Conservation (phyloP, 495 filamentous ascomycete genomes). For the Talaromyces trachyspermus region DNA sequence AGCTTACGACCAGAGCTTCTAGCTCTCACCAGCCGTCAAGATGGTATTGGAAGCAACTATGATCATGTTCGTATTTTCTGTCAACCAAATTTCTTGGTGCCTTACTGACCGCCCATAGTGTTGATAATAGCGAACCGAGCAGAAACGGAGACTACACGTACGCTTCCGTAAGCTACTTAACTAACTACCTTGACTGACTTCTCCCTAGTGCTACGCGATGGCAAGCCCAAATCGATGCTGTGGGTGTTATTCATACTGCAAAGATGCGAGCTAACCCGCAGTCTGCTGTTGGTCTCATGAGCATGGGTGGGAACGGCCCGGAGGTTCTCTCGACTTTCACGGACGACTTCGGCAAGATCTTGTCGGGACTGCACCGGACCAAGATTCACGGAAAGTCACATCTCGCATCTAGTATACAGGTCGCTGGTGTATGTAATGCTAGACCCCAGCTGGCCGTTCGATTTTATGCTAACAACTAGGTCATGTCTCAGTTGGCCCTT, state of each 20-base stretch:
- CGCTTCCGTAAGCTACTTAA: conserved; percentile 10
- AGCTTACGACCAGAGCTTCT: conserved; percentile 2
- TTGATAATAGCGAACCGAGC: conserved; percentile 97
- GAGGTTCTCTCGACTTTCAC: conserved; percentile 96
- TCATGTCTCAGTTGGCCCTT: conserved; percentile 69
- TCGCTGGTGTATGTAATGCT: conserved; percentile 68
- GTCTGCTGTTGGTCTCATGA: conserved; percentile 95
- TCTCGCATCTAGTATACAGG: conserved; percentile 85
- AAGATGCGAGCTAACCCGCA: conserved; percentile 94
- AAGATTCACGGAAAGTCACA: conserved; percentile 86
- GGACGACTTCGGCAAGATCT: conserved; percentile 87
- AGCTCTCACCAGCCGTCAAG: conserved; percentile 28
- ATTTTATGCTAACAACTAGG: neutral
- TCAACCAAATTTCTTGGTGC: conserved; percentile 1
- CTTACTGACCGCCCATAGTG: conserved; percentile 42
- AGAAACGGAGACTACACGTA: conserved; percentile 87
- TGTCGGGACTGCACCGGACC: conserved; percentile 86
- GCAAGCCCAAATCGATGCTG: conserved; percentile 91
- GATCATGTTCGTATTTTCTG: conserved; percentile 51
- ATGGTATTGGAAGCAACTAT: conserved; percentile 71
- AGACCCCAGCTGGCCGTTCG: neutral
- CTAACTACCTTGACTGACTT: neutral
- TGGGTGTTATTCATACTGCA: conserved; percentile 86
- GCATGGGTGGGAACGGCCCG: conserved; percentile 93
- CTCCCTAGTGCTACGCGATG: conserved; percentile 70